Conservation (phyloP, 306 rosid genomes). For the Benincasa hispida region DNA sequence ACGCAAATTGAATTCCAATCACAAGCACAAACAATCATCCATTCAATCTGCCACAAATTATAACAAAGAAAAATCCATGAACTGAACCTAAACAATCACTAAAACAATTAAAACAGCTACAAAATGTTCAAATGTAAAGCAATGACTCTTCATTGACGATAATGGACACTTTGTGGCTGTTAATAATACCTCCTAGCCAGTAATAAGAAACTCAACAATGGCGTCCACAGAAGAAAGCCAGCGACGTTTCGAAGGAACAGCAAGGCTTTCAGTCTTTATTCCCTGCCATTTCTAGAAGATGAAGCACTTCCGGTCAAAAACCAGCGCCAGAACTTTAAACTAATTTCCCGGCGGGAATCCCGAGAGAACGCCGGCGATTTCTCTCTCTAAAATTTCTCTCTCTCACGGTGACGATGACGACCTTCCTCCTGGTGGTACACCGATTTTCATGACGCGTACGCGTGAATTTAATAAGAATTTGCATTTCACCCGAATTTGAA, state of each 20-base stretch:
- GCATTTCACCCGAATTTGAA: slow-evolving; percentile 40
- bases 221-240: not conserved
- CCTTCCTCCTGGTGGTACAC: slow-evolving; percentile 34
- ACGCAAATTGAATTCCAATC: not conserved
- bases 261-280: not conserved
- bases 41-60: not conserved
- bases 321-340: slow-evolving; percentile 16
- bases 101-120: not conserved
- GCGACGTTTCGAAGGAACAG: not conserved
- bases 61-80: not conserved
- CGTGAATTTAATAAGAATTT: slow-evolving; percentile 70
- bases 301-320: slow-evolving; percentile 5
- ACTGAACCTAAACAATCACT: slow-evolving; percentile 1
- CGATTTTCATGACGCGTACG: slow-evolving; percentile 69
- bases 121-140: not conserved
- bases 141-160: not conserved
- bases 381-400: slow-evolving; percentile 21
- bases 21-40: not conserved
- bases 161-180: not conserved
- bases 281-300: not conserved
- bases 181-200: not conserved
- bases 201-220: not conserved
- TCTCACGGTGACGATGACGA: slow-evolving; percentile 27
- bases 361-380: slow-evolving; percentile 43
- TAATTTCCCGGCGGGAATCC: slow-evolving; percentile 45